Evolutionary conservation across 345 rosid species (phyloP), one percentile per base, ranked within the genome.

Genomic region (Rhodamnia rubescens): DNA sequence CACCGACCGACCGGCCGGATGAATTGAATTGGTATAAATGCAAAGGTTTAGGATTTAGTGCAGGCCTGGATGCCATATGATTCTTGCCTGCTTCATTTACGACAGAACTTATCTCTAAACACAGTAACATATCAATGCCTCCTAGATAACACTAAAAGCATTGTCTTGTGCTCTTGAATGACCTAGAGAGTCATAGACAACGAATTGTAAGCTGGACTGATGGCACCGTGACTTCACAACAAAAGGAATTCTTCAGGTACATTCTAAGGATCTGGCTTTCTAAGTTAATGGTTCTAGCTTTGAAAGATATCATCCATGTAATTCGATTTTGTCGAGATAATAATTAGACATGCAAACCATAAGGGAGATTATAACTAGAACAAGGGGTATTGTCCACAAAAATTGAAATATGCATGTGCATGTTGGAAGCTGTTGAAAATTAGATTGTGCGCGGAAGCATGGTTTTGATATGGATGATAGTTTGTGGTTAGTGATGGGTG

Each of bases 351-450:
- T 44, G 18, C 36, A 69, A 9, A 18, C 78, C 26, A 18, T 36
- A 69, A 69, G 78, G 47, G 78, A 69, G 78, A 64, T 16, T 32
- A 32, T 18, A 69, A 69, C 78, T 69, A 36, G 44, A 69, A 69
- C 78, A 36, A 36, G 12, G 75, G 78, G 47, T 69, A 69, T 69
- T 32, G 44, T 69, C 36, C 21, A 36, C 47, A 69, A 69, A 69
- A 32, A 69, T 69, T 69, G 6, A 69, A 69, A 12, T 20, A 29
- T 82, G 32, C 53, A 50, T 86, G 4, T 84, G 75, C n/a, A 58
- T 88, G 88, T 83, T 94, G 97, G 98, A 95, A 90, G 98, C 99
- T n/a, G n/a, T n/a, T n/a, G n/a, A n/a, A n/a, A n/a, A n/a, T n/a
- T n/a, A n/a, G n/a, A n/a, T n/a, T n/a, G n/a, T n/a, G n/a, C n/a